Percentiles rank a stretch among this genome's conserved stretches.
Evolutionary conservation across 495 filamentous ascomycete species (phyloP).

Genomic region (Penicillium subrubescens): DNA sequence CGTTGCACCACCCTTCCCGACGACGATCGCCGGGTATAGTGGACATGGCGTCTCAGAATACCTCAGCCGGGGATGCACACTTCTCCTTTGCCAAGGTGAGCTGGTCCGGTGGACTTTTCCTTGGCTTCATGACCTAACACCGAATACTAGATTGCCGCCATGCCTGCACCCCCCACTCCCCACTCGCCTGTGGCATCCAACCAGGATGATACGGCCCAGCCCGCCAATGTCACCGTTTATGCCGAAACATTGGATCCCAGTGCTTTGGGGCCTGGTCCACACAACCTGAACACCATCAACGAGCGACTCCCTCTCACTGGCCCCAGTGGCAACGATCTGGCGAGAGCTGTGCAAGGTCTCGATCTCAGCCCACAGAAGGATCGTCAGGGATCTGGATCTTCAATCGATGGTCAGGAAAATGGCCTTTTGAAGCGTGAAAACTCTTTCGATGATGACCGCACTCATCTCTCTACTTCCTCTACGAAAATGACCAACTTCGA

Average conservation of each 20-base stretch:
- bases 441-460: constrained; percentile 60
- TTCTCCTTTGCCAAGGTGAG: constrained; percentile 52
- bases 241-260: constrained; percentile 24
- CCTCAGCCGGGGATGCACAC: constrained; percentile 33
- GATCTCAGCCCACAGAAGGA: constrained; percentile 35
- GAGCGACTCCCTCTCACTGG: constrained; percentile 25
- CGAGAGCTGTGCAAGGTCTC: constrained; percentile 39
- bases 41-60: constrained; percentile 42
- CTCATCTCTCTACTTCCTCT: constrained; percentile 70
- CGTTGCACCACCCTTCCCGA: constrained; percentile 13
- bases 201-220: constrained; percentile 28
- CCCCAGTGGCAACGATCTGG: constrained; percentile 35
- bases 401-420: constrained; percentile 33
- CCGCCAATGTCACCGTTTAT: constrained; percentile 18
- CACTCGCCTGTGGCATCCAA: constrained; percentile 30
- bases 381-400: constrained; percentile 31
- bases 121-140: constrained; percentile 1
- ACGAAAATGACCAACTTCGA: constrained; percentile 87
- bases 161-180: constrained; percentile 37
- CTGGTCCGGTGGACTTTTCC: neutral
- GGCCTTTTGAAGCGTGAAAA: constrained; percentile 42
- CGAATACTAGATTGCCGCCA: constrained; percentile 44
- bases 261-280: constrained; percentile 23
- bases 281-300: constrained; percentile 20
- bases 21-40: constrained; percentile 11